These are phyloP conservation scores for Suillus clintonianus DNA, from an alignment of 768 basidiomycete species.

Conservation along the genomic window DNA sequence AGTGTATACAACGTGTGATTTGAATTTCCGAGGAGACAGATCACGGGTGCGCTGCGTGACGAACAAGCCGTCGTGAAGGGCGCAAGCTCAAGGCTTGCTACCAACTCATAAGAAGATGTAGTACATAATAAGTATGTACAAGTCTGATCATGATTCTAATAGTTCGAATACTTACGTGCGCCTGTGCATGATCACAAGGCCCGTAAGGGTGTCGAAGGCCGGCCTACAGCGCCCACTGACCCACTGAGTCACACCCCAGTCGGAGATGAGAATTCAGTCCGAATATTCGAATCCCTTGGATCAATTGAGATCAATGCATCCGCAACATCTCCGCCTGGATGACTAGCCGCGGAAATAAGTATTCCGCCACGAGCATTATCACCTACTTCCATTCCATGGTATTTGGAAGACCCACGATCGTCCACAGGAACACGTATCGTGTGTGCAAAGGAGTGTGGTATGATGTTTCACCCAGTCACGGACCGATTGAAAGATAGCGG, in stretches of 20 bases:
- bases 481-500: background rate
- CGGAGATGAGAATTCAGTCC: background rate
- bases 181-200: background rate
- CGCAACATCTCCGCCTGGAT: background rate
- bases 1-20: background rate
- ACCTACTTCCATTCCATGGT: background rate
- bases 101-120: background rate
- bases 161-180: background rate
- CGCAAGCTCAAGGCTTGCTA: background rate
- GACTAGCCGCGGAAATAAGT: constrained; percentile 8
- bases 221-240: background rate
- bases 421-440: background rate
- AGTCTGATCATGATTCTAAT: background rate
- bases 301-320: background rate
- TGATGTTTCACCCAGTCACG: background rate
- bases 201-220: background rate
- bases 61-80: background rate
- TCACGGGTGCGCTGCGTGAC: background rate
- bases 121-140: constrained; percentile 1
- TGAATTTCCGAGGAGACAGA: background rate
- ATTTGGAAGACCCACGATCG: background rate
- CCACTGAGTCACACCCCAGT: background rate
- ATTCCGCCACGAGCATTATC: background rate
- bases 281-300: background rate
- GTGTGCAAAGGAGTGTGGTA: background rate